Conservation (phyloP, 768 basidiomycete species). For the Rhodotorula paludigena region DNA sequence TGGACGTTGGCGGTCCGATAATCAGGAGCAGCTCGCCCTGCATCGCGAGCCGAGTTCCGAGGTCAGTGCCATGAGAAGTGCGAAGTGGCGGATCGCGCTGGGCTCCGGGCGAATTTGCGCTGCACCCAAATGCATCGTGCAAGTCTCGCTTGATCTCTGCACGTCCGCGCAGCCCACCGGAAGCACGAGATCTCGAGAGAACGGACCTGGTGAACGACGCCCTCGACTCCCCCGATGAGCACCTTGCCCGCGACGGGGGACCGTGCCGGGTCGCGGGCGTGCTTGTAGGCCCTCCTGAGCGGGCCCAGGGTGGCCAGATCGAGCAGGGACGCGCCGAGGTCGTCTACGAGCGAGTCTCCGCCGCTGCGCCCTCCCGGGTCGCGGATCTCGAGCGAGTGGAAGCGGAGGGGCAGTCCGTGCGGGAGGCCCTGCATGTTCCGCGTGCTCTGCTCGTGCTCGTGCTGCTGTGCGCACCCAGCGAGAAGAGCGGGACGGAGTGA, state of each 20-base stretch:
- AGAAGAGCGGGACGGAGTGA: too few relatives aligned
- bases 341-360: constrained; percentile 26
- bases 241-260: neutral
- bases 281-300: constrained; percentile 1
- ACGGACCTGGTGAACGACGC: constrained; percentile 36
- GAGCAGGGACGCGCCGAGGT: constrained; percentile 4
- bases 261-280: neutral
- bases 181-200: neutral
- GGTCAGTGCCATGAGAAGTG: too few relatives aligned
- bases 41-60: neutral
- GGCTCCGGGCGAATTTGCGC: too few relatives aligned
- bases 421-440: neutral
- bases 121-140: too few relatives aligned
- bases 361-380: constrained; percentile 12
- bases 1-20: constrained; percentile 24
- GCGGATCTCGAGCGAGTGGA: constrained; percentile 28
- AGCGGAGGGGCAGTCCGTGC: constrained; percentile 32
- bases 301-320: constrained; percentile 23
- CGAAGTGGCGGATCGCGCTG: too few relatives aligned
- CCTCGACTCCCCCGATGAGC: constrained; percentile 26
- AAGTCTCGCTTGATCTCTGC: too few relatives aligned
- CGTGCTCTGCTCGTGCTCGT: too few relatives aligned
- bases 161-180: too few relatives aligned
- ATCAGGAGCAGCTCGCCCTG: constrained; percentile 38
- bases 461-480: too few relatives aligned